Percentiles rank a stretch among this genome's conserved stretches.
Evolutionary conservation across 352 stramenopile genomes (phyloP).

Genomic region (Thraustotheca clavata): DNA sequence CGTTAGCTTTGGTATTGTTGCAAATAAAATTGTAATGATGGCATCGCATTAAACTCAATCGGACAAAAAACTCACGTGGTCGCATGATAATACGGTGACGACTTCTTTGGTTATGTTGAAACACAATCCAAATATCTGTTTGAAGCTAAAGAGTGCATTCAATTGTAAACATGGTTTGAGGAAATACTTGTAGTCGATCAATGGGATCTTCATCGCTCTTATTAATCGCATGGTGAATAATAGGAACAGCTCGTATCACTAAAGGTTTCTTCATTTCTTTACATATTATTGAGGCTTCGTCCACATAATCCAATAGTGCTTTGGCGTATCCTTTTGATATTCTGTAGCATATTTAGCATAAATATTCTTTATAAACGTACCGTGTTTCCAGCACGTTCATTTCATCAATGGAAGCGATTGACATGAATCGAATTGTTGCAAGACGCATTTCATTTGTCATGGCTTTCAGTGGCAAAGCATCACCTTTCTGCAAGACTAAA

Average conservation of each 20-base stretch:
- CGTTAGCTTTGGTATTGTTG: background rate
- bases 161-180: background rate
- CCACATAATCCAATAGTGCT: background rate
- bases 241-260: background rate
- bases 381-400: constrained; percentile 17
- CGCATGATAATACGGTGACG: constrained; percentile 14
- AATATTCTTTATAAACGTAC: background rate
- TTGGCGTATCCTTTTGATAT: constrained; percentile 5
- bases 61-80: constrained; percentile 2
- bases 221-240: constrained; percentile 4
- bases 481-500: background rate
- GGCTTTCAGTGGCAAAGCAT: background rate
- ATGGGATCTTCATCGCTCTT: constrained; percentile 8
- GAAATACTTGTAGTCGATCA: constrained; percentile 4
- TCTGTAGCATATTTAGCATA: background rate
- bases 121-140: constrained; percentile 18
- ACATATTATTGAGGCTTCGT: constrained; percentile 1
- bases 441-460: constrained; percentile 7
- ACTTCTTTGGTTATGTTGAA: background rate
- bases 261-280: background rate
- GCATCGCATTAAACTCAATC: background rate
- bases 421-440: constrained; percentile 5
- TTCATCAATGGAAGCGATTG: background rate
- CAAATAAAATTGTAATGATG: too few relatives aligned
- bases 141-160: background rate